phyloP scores from a whole-genome alignment of 805 yeast genomes.

The Kodamaea sagamina region DNA sequence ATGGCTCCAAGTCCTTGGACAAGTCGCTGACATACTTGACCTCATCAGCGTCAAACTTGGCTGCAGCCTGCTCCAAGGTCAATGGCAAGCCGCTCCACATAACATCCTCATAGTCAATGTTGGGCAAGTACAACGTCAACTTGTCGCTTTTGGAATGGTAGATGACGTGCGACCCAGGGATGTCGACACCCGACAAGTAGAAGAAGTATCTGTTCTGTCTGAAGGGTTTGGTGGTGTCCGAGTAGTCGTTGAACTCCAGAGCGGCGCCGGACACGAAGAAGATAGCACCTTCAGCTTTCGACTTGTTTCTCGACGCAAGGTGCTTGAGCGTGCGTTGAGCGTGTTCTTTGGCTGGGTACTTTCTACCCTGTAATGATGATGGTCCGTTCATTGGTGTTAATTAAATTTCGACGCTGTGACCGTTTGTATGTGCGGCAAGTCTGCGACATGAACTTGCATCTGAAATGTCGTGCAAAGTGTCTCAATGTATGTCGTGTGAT shows the following conservation, averaged over 20 bases:
- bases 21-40: slow-evolving; percentile 65
- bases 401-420: background rate
- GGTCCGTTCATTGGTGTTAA: slow-evolving; percentile 14
- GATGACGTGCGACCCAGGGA: slow-evolving; percentile 73
- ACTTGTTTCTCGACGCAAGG: slow-evolving; percentile 28
- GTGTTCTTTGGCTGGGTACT: slow-evolving; percentile 85
- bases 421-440: background rate
- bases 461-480: background rate
- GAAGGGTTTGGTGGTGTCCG: slow-evolving; percentile 76
- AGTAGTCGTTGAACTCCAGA: slow-evolving; percentile 62
- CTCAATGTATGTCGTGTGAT: background rate
- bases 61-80: slow-evolving; percentile 60
- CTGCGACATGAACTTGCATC: background rate
- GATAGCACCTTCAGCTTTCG: slow-evolving; percentile 24
- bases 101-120: slow-evolving; percentile 82
- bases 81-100: slow-evolving; percentile 97
- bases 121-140: slow-evolving; percentile 75
- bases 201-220: slow-evolving; percentile 91
- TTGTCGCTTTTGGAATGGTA: slow-evolving; percentile 56
- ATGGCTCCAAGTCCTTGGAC: slow-evolving; percentile 32
- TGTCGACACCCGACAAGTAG: slow-evolving; percentile 79
- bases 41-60: slow-evolving; percentile 77
- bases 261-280: slow-evolving; percentile 65
- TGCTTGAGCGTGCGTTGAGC: slow-evolving; percentile 54
- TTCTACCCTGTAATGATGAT: slow-evolving; percentile 32